Evolutionary conservation across 345 rosid species (phyloP), one percentile per base, ranked within the genome.

Genomic region (Acer saccharum): DNA sequence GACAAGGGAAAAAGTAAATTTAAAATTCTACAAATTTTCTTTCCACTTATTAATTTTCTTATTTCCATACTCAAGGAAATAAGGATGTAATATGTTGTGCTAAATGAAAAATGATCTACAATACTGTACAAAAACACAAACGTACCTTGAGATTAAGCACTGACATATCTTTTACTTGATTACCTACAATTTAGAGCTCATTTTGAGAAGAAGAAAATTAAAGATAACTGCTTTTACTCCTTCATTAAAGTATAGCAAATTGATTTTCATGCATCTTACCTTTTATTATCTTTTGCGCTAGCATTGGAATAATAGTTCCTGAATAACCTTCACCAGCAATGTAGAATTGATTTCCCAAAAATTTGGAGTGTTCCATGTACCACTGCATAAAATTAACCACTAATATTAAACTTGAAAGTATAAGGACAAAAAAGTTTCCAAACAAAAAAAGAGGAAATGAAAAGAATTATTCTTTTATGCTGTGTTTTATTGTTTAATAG

Each of bases 261-360:
- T 27, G 29, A 2, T 2, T 27, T 27, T 27, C 29, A 27, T 27
- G 29, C 29, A 27, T 27, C 29, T 27, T 27, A 27, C 29, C 85
- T 1, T 61, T n/a, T 11, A 80, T 21, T n/a, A 83, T 60, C 25
- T 73, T 11, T 32, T 76, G 46, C 0, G 64, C 63, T 3, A 80
- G 0, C 44, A 76, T 66, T 50, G 85, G 85, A 69, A 83, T 63
- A 18, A 67, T 10, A 32, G 72, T 76, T 48, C 83, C 85, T 5
- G 85, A 83, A 64, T 83, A 83, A 12, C 81, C 77, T 69, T 80
- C 64, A 46, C 85, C 85, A 21, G 72, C 83, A 39, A 83, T 60
- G 65, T 83, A 83, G 20, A 79, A 16, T 64, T 41, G 76, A 41
- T 61, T 80, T 21, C 74, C 75, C 43, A 79, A 21, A 48, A 60